These are phyloP conservation scores for Aureobasidium subglaciale DNA, from an alignment of 2,329 filamentous ascomycete species.

Conservation along the genomic window DNA sequence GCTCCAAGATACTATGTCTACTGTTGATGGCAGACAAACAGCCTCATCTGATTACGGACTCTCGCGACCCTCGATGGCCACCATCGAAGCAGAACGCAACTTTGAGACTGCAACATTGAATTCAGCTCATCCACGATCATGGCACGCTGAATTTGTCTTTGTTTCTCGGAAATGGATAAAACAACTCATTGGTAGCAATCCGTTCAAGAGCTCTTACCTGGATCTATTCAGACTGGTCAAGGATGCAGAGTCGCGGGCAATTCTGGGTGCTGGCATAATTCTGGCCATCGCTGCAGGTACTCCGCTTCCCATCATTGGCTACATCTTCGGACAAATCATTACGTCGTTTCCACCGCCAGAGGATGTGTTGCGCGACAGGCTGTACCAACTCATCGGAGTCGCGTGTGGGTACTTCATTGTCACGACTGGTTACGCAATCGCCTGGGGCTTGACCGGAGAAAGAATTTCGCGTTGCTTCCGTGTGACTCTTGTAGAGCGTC, in stretches of 20 bases:
- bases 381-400: conserved; percentile 39
- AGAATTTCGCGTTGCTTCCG: conserved; percentile 42
- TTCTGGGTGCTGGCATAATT: conserved; percentile 30
- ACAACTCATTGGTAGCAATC: conserved; percentile 36
- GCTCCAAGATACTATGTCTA: background rate
- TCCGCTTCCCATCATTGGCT: conserved; percentile 36
- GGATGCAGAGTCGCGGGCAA: conserved; percentile 31
- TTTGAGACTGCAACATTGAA: conserved; percentile 30
- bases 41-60: conserved; percentile 25
- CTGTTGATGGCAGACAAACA: background rate
- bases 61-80: conserved; percentile 16
- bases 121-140: conserved; percentile 28
- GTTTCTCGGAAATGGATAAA: conserved; percentile 30
- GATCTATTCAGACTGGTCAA: conserved; percentile 41
- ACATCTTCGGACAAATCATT: conserved; percentile 44
- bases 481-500: conserved; percentile 39
- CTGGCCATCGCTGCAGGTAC: conserved; percentile 34
- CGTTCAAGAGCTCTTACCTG: conserved; percentile 44
- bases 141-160: conserved; percentile 25
- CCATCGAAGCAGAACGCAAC: conserved; percentile 21
- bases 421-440: conserved; percentile 44
- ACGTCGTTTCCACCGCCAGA: conserved; percentile 43
- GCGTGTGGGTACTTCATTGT: conserved; percentile 44
- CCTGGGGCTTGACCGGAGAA: conserved; percentile 45
- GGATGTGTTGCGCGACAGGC: conserved; percentile 34